Base-by-base conservation (phyloP, 2,329 filamentous ascomycete species). In the Ophiostoma populinum region DNA sequence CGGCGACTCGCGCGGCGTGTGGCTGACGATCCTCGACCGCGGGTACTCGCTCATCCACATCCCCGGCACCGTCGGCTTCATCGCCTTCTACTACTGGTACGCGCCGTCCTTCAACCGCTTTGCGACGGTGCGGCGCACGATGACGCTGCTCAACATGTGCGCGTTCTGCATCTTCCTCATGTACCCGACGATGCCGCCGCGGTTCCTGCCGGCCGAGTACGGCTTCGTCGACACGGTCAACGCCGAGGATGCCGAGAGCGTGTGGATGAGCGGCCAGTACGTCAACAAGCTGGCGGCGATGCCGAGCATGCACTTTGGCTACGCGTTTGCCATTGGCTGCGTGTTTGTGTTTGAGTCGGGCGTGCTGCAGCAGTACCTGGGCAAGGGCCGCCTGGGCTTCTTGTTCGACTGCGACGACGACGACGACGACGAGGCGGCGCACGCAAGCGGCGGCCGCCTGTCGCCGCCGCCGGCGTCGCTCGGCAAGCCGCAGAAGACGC, bases 111-210 rank as follows among this genome's bases (percentile, higher is more conserved):
- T 53, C 35, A 45, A 46, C 16, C 52, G 54, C 12, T 57, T 57
- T 35, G 52, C 52, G 2, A 47, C 47, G 5, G 55, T 49, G 6
- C 55, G 55, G 28, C 54, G 54, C 24, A 57, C 52, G 45, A 57
- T 56, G 62, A 70, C 69, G 17, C 59, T 74, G 44, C 68, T 67
- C 44, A 76, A 76, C 43, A 55, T 73, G 20, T 49, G 70, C 36
- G 69, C 70, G 29, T 75, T 76, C 43, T 44, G 67, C 41, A 58
- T 70, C 40, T 76, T 76, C 47, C 69, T 67, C n/a, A 51, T 68
- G 17, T 75, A 66, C 56, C 71, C 71, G 8, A 73, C 67, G 48
- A 75, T 75, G 67, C 70, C 70, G 3, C 70, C 70, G 35, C 64
- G 70, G 7, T 55, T 75, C 30, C 58, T 75, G 34, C 61, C 47